These are phyloP conservation scores for Dictyostelium purpureum DNA, from an alignment of 78 protist species.

Conservation along the genomic window DNA sequence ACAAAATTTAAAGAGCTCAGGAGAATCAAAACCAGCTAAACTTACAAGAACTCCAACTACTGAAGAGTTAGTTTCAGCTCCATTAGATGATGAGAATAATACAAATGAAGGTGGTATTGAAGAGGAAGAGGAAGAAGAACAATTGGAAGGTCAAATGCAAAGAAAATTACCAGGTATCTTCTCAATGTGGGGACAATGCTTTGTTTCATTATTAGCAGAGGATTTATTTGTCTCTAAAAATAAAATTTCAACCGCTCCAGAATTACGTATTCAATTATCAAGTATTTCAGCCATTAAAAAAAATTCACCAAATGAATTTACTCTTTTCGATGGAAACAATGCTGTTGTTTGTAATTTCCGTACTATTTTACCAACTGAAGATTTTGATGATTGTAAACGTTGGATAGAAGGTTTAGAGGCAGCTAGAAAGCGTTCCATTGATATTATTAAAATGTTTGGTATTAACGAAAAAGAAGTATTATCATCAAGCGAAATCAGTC, in stretches of 20 bases:
- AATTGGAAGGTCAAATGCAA: conserved; percentile 54
- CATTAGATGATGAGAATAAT: conserved; percentile 9
- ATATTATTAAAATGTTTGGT: conserved; percentile 63
- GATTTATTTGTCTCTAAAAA: conserved; percentile 41
- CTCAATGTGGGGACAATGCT: conserved; percentile 68
- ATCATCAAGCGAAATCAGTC: not conserved
- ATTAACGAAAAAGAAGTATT: conserved; percentile 33
- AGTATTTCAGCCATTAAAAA: conserved; percentile 29
- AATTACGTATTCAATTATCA: conserved; percentile 27
- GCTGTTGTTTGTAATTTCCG: conserved; percentile 63
- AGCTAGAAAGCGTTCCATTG: conserved; percentile 68
- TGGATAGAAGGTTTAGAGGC: conserved; percentile 74
- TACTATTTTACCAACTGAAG: conserved; percentile 53
- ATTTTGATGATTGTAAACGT: conserved; percentile 60
- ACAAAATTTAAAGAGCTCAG: conserved; percentile 42
- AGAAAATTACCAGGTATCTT: conserved; percentile 66
- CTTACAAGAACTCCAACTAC: not conserved
- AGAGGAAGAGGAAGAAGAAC: conserved; percentile 64
- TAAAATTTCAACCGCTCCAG: conserved; percentile 48
- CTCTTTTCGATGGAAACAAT: conserved; percentile 13
- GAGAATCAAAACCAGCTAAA: conserved; percentile 28
- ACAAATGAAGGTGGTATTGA: conserved; percentile 4
- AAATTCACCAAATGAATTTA: conserved; percentile 64
- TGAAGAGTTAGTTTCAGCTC: not conserved
- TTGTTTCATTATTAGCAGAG: conserved; percentile 31